phyloP scores from a whole-genome alignment of 2,329 filamentous ascomycete species.

The Cladosporium sp. region DNA sequence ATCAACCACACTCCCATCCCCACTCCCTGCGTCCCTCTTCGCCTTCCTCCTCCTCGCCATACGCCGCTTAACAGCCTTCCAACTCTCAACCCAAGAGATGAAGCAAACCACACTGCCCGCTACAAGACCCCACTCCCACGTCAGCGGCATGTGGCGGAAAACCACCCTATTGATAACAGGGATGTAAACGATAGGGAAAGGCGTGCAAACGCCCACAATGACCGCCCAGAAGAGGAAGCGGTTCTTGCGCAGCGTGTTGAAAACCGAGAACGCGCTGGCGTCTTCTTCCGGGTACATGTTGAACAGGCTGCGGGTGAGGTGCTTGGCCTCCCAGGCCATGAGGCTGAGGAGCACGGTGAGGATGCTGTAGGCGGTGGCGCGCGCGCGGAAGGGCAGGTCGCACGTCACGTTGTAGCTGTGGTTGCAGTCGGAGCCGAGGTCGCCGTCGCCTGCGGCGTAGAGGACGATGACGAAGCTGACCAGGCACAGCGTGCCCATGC shows the following conservation, averaged over 20 bases:
- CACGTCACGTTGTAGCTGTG: constrained; percentile 41
- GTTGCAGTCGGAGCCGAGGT: constrained; percentile 43
- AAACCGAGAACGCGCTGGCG: constrained; percentile 28
- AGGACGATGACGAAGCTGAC: constrained; percentile 42
- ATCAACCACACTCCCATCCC: neutral
- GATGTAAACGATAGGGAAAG: constrained; percentile 44
- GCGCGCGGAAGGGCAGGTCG: constrained; percentile 40
- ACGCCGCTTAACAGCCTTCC: constrained; percentile 42
- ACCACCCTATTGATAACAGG: constrained; percentile 43
- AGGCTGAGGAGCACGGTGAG: constrained; percentile 43
- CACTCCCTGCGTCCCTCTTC: constrained; percentile 1
- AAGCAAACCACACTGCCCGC: constrained; percentile 39
- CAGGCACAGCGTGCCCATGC: constrained; percentile 43
- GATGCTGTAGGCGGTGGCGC: constrained; percentile 43
- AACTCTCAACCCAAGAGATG: constrained; percentile 39
- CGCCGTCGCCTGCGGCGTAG: constrained; percentile 39
- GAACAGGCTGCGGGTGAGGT: constrained; percentile 41
- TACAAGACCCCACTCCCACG: constrained; percentile 46
- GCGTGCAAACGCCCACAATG: constrained; percentile 28
- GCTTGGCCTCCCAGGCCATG: constrained; percentile 48
- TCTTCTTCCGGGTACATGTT: constrained; percentile 39
- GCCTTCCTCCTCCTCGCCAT: constrained; percentile 5
- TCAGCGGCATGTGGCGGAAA: constrained; percentile 41
- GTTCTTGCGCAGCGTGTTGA: constrained; percentile 30
- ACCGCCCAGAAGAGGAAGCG: constrained; percentile 38